Conservation (phyloP, 1,284 basidiomycete species). For the Tilletia setariae region DNA sequence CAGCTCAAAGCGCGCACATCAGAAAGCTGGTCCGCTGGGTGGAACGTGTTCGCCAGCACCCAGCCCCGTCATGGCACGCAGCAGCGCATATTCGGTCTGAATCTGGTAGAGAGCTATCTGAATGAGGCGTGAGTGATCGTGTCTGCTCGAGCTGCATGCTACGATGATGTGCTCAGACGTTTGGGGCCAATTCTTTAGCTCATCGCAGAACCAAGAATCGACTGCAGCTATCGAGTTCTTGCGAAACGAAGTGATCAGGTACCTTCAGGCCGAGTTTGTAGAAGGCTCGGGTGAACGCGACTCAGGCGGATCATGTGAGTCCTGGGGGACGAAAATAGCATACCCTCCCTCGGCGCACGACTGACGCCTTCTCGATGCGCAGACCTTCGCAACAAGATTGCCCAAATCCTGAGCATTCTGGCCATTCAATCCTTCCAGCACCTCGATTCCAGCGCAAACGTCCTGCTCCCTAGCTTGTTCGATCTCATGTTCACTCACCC, state of each 20-base stretch:
- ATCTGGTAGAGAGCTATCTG: conserved; percentile 74
- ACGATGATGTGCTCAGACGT: too few relatives aligned
- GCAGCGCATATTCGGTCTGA: conserved; percentile 77
- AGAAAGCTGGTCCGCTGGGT: conserved; percentile 67
- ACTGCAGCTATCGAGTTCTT: conserved; percentile 41
- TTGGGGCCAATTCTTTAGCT: background rate
- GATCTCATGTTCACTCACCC: conserved; percentile 56
- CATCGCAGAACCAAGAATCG: conserved; percentile 28
- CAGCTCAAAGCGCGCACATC: conserved; percentile 69
- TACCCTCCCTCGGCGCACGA: background rate
- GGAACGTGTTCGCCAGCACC: conserved; percentile 56
- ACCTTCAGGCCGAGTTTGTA: conserved; percentile 49
- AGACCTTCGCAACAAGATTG: conserved; percentile 95
- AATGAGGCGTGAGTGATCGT: background rate
- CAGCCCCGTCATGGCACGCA: conserved; percentile 68
- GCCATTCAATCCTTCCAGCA: conserved; percentile 86
- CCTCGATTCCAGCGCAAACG: conserved; percentile 69
- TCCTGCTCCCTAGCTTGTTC: conserved; percentile 60
- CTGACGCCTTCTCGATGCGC: background rate
- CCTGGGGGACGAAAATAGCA: background rate
- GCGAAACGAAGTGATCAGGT: conserved; percentile 45
- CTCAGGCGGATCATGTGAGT: conserved; percentile 35
- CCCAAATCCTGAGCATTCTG: conserved; percentile 90
- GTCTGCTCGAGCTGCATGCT: too few relatives aligned
- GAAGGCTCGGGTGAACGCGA: conserved; percentile 35